Base-by-base conservation (phyloP, 306 rosid genomes). In the Trifolium dubium region DNA sequence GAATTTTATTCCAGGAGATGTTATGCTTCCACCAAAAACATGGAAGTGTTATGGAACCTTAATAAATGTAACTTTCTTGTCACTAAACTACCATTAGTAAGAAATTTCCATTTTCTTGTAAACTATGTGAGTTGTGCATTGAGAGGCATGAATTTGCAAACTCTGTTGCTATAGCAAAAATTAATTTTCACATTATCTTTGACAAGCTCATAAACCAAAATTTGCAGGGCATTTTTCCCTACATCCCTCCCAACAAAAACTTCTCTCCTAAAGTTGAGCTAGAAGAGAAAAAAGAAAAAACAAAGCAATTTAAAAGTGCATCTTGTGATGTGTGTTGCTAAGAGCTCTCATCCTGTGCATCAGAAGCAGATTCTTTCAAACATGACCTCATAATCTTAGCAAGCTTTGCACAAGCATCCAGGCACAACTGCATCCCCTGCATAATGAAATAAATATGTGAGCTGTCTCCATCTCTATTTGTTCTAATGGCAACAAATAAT, bases 351-450 rank as follows among this genome's bases (percentile, higher is more conserved):
- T 23, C 93, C 68, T 86, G 82, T 32, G 88, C 78, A 76, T 75
- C 69, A 8, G 86, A 75, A 51, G 85, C 86, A 68, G 89, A 73
- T 78, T 84, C 92, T 83, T 89, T 93, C 86, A 93, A 84, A 75
- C 94, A 89, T 18, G 88, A 53, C 80, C 96, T 84, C 97, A 91
- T 91, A 74, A 93, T 83, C 86, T 79, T 78, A 12, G 86, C 91
- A 70, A 93, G 97, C 86, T 93, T 87, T 47, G 87, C 86, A 51
- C 96, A 93, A 59, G 98, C 96, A 81, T 93, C 98, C 61, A 91
- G 76, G 75, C 97, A 93, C 8, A 93, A 85, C 82, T 89, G 92
- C 96, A 93, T 89, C 49, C 92, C 97, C 98, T 93, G 88, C 64
- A 72, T 60, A n/a, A 58, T 67, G 39, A 70, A 44, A 68, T 8